These are phyloP conservation scores for Claviceps purpurea DNA, from an alignment of 2,329 filamentous ascomycete species.

Conservation along the genomic window DNA sequence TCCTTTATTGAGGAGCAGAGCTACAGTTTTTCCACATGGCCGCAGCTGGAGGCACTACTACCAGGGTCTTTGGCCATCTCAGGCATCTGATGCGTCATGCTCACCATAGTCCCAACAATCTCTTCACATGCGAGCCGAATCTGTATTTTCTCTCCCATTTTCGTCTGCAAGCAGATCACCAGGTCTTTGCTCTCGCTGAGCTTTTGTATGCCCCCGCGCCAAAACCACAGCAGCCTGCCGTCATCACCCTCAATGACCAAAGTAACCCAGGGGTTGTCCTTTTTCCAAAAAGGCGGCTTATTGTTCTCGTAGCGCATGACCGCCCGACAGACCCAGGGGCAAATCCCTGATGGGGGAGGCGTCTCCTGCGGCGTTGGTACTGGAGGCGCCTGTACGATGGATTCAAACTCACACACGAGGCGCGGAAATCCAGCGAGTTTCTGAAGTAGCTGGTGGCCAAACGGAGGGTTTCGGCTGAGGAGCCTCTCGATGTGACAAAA, in stretches of 20 bases:
- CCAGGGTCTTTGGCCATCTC: background rate
- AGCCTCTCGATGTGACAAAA: slow-evolving; percentile 62
- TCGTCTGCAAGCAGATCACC: slow-evolving; percentile 43
- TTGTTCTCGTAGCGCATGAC: slow-evolving; percentile 61
- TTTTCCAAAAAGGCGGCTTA: slow-evolving; percentile 45
- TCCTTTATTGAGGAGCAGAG: background rate
- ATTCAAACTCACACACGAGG: slow-evolving; percentile 28
- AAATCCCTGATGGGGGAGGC: background rate
- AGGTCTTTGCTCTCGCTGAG: slow-evolving; percentile 44
- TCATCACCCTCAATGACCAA: slow-evolving; percentile 52
- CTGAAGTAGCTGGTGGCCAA: slow-evolving; percentile 56
- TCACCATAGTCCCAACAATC: slow-evolving; percentile 49
- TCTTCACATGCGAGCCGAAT: slow-evolving; percentile 73
- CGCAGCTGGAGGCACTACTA: too few species aligned
- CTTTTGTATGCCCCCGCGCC: slow-evolving; percentile 47
- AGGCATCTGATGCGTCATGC: slow-evolving; percentile 6
- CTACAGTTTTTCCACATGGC: background rate
- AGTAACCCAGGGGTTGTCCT: slow-evolving; percentile 54
- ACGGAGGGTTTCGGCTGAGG: slow-evolving; percentile 69
- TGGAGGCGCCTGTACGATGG: slow-evolving; percentile 12
- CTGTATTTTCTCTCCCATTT: slow-evolving; percentile 41
- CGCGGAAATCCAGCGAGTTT: slow-evolving; percentile 56
- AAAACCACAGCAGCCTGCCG: slow-evolving; percentile 51
- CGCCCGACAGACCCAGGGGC: slow-evolving; percentile 38
- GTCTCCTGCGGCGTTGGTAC: background rate